Base-by-base conservation (phyloP, 345 rosid species). In the Cochlearia excelsa region DNA sequence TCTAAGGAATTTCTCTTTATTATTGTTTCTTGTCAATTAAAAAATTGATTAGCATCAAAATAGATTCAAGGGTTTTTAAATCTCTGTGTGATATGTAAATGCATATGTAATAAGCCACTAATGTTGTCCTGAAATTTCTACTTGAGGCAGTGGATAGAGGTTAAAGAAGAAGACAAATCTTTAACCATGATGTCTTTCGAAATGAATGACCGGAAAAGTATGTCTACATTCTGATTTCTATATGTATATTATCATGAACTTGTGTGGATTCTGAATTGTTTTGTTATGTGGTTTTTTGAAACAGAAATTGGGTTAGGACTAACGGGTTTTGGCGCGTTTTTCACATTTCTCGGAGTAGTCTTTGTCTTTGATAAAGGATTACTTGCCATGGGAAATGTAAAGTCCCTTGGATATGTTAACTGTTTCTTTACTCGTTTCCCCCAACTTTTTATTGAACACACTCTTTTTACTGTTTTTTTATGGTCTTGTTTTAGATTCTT, bases 321-420 rank as follows among this genome's bases (percentile, higher is more conserved):
- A 81, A 89, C 97, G 4, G 99, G 90, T 61, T 93, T 93, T 74
- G 97, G 99, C 65, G 70, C 89, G 46, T 86, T 87, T 73, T 93
- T 93, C 83, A 68, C 97, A 9, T 80, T 93, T 64, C 72, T 93
- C 79, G 99, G 99, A 56, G 59, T 89, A 11, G 10, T 89, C 70
- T 87, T 87, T 78, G 78, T 85, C 81, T 93, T 93, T 31, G 97
- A 89, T 67, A 85, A 89, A 85, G 99, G 97, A 64, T 73, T 93
- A 60, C 89, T 93, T 65, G 99, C 99, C 46, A 86, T 93, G 95
- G 99, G 99, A 74, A 93, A 93, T 76, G 99, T 93, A 75, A 16
- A 83, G 91, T 78, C 37, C 23, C 57, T 30, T 53, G 26, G 4
- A 30, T 3, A 1, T 45, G 4, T 55, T 10, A 4, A 3, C 9